Evolutionary conservation across 2,329 filamentous ascomycete species (phyloP), one percentile per base, ranked within the genome.

Genomic region (Exophiala alcalophila): DNA sequence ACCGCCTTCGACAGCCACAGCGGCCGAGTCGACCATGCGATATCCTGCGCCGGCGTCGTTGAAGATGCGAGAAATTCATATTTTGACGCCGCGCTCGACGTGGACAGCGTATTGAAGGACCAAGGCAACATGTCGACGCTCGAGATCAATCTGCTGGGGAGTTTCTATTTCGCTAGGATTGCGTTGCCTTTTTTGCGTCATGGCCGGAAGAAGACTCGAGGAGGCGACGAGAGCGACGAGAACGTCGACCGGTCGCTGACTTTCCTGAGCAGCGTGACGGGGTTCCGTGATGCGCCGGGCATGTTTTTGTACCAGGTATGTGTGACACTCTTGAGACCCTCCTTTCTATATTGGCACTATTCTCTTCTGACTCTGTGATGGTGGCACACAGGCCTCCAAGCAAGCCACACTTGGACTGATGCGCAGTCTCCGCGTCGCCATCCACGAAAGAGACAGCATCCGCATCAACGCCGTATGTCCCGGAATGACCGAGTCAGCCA

Each of bases 341-440:
- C n/a, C n/a, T n/a, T n/a, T n/a, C n/a, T n/a, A n/a, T n/a, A n/a
- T n/a, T n/a, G n/a, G n/a, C n/a, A n/a, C n/a, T n/a, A n/a, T n/a
- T n/a, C n/a, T n/a, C n/a, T n/a, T n/a, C n/a, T n/a, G n/a, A n/a
- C n/a, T n/a, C n/a, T n/a, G n/a, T n/a, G n/a, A n/a, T n/a, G n/a
- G n/a, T n/a, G n/a, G n/a, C n/a, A n/a, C n/a, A n/a, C 21, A 44
- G 42, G 43, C 70, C 0, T 62, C 65, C 4, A 75, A 76, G 51
- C 71, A 74, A 44, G 72, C 69, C 8, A 65, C 75, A 1, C 61
- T 71, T 25, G 72, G 72, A 0, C 59, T 74, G 11, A 71, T 74
- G 69, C 62, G 71, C 14, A 62, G 66, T 7, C 57, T 75, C 26
- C 61, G 68, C 25, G 54, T 51, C 40, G 64, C 57, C 38, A 40